Evolutionary conservation across 2,329 filamentous ascomycete species (phyloP), one percentile per base, ranked within the genome.

Genomic region (Tetracladium maxilliforme): DNA sequence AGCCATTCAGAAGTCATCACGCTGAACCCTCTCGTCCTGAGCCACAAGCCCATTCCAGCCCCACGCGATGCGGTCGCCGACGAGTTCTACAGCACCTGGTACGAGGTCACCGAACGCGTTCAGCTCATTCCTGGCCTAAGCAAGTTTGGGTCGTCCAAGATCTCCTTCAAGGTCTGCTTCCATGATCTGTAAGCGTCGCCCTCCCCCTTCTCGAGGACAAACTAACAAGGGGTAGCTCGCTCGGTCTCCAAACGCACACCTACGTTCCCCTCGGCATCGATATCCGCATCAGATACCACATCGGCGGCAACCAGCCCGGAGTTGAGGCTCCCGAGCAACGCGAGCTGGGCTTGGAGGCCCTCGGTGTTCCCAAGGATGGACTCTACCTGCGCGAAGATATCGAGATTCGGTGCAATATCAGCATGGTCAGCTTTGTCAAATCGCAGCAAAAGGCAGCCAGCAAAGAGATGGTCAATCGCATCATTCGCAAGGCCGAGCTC

Each of bases 41-140:
- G 55, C 19, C 64, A 73, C 52, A 66, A 67, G 34, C 52, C 69
- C 30, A 74, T 78, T 43, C 56, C 70, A 26, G 70, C 74, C 3
- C 74, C 74, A 15, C 71, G 70, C 49, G 60, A 74, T 49, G 72
- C 73, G 34, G 62, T 69, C 28, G 54, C 70, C 35, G 74, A 80
- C 48, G 74, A 80, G 47, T 80, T 63, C 50, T 80, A 75, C 49
- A 70, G 70, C 33, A 75, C 73, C 16, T 80, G 74, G 74, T 80
- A 80, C 45, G 71, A 79, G 47, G 78, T 80, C 41, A 64, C 54
- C 29, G 64, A 80, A 56, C 64, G 70, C 39, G 72, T 80, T 31
- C 72, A 77, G 43, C 68, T 70, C 37, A 51, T 78, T 6, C 73
- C 74, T 1, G 74, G 74, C 17, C 51, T 77, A 28, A 73, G 73